These are phyloP conservation scores for Draba incana DNA, from an alignment of 345 rosid species.

Conservation along the genomic window DNA sequence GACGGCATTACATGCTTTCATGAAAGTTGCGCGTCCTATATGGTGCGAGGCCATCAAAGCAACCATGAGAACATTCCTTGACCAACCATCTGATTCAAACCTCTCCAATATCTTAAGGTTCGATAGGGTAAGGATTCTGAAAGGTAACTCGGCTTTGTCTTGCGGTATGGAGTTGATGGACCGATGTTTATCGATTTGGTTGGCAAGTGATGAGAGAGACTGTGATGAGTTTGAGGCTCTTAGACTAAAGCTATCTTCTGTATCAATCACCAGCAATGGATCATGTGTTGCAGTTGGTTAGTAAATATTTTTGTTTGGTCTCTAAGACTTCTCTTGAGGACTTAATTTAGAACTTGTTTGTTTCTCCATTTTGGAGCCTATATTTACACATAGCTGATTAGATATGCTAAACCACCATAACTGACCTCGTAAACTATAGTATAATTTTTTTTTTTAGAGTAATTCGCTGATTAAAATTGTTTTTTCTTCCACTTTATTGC, in stretches of 20 bases:
- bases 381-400: too few species aligned
- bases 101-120: slow-evolving; percentile 63
- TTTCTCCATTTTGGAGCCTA: too few species aligned
- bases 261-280: slow-evolving; percentile 41
- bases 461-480: too few species aligned
- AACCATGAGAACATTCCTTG: slow-evolving; percentile 51
- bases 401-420: too few species aligned
- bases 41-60: slow-evolving; percentile 76
- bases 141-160: slow-evolving; percentile 46
- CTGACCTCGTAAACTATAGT: too few species aligned
- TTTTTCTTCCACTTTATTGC: too few species aligned
- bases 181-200: slow-evolving; percentile 63
- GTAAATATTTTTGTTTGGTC: slow-evolving; percentile 6
- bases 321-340: not conserved
- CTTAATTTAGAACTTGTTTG: too few species aligned
- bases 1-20: slow-evolving; percentile 61
- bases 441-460: too few species aligned
- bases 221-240: slow-evolving; percentile 67
- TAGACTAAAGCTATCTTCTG: slow-evolving; percentile 50
- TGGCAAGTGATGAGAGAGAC: slow-evolving; percentile 65
- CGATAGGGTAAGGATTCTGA: slow-evolving; percentile 48
- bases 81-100: slow-evolving; percentile 70
- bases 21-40: slow-evolving; percentile 73
- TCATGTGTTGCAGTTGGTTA: slow-evolving; percentile 40
- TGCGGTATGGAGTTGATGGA: slow-evolving; percentile 67